Conservation (phyloP, 306 rosid species). For the Quercus robur region DNA sequence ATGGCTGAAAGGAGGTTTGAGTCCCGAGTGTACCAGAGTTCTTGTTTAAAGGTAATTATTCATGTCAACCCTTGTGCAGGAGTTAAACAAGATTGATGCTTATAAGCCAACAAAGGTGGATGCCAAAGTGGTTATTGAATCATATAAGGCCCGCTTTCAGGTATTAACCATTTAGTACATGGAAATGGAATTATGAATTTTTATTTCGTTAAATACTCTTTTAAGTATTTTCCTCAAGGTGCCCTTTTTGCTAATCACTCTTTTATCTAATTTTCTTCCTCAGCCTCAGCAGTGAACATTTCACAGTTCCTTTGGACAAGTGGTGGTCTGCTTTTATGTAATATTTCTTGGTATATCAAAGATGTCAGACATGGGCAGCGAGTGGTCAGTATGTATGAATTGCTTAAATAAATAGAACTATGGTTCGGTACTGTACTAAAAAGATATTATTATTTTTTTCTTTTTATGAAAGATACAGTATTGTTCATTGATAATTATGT, state of each 20-base stretch:
- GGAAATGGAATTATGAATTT: neutral
- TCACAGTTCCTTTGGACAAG: neutral
- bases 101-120: constrained; percentile 56
- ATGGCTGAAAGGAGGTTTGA: neutral
- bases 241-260: neutral
- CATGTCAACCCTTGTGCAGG: constrained; percentile 34
- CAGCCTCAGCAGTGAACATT: constrained; percentile 43
- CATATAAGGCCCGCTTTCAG: constrained; percentile 50
- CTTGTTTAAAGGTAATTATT: constrained; percentile 9
- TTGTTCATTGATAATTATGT: too few species aligned
- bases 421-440: too few species aligned
- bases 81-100: constrained; percentile 59
- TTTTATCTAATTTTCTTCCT: neutral
- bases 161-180: constrained; percentile 20
- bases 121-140: constrained; percentile 36
- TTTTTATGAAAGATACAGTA: too few species aligned
- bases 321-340: neutral
- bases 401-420: too few species aligned
- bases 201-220: neutral
- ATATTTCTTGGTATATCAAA: neutral
- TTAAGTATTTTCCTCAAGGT: neutral
- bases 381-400: neutral
- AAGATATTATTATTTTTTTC: too few species aligned
- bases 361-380: neutral
- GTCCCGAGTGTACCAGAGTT: neutral